Evolutionary conservation across 352 stramenopile species (phyloP), one percentile per base, ranked within the genome.

Genomic region (Phytophthora citrophthora): DNA sequence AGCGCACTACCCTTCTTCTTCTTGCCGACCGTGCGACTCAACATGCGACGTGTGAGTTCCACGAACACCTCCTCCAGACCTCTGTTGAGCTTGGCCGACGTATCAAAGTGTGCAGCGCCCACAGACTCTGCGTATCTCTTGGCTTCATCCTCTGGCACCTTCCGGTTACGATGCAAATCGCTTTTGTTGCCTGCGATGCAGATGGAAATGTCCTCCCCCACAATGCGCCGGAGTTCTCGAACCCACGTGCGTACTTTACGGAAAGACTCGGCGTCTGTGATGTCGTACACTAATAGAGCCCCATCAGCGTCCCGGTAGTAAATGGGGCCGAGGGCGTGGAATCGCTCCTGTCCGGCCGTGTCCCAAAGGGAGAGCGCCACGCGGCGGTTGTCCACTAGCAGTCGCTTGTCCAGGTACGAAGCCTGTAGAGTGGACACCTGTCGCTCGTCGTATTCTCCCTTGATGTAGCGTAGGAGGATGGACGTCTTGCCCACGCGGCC

Each of bases 401-500:
- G 72, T 32, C 83, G 83, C 73, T 97, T 97, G 66, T 98, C 93
- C 48, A 98, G 67, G 64, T 98, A 98, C 38, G 90, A 97, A 12
- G 94, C 94, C 69, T 98, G 91, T 15, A 98, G 77, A 45, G 95
- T 98, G 53, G 93, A 96, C 27, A 95, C 84, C 70, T 98, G 91
- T 11, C 84, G 75, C 41, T 98, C 95, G 65, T 96, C 79, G 73
- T 97, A 98, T 54, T 96, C 89, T 70, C 94, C 91, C 68, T 96
- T 95, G 65, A 97, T 94, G 69, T 97, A 98, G 34, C 93, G 85
- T 55, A 98, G 67, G 16, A 98, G 70, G 49, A 98, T 98, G 32
- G 93, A 98, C 26, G 94, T 98, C 74, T 98, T 98, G 41, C 94
- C 94, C 43, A 98, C 94, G 43, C 93, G 89, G 34, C 93, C 94